phyloP scores from a whole-genome alignment of 192 early-diverging fungal genomes.

The Backusella australiensis region DNA sequence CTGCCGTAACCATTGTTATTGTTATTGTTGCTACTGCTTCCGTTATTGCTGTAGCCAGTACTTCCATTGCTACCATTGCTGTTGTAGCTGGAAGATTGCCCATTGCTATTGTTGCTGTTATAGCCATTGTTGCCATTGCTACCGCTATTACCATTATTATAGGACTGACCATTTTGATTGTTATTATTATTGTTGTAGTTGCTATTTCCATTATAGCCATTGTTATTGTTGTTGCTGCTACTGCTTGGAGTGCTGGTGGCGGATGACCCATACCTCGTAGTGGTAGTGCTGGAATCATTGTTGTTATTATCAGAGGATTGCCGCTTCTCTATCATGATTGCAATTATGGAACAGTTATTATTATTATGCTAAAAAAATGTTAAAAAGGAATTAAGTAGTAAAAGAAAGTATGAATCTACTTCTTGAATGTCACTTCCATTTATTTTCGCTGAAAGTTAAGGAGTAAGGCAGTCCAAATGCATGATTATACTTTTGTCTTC shows the following conservation, averaged over 20 bases:
- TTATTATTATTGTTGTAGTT: background rate
- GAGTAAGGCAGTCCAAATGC: slow-evolving; percentile 11
- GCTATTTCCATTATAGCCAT: background rate
- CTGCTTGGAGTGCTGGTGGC: background rate
- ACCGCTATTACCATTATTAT: background rate
- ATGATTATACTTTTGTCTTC: background rate
- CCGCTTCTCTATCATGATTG: background rate
- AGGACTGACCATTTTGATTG: background rate
- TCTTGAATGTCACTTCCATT: background rate
- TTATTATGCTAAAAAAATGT: background rate
- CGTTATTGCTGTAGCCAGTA: background rate
- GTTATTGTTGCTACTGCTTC: background rate
- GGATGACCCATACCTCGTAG: background rate
- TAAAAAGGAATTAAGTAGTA: background rate
- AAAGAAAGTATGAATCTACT: background rate
- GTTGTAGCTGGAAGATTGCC: background rate
- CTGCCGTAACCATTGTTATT: background rate
- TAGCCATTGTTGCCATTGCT: background rate
- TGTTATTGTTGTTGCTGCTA: background rate
- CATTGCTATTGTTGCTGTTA: background rate
- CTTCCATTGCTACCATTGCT: background rate
- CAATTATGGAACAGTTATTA: background rate
- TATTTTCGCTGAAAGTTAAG: background rate
- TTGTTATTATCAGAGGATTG: background rate
- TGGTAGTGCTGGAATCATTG: background rate